Evolutionary conservation across 1,139 yeast genomes (phyloP), one percentile per base, ranked within the genome.

Genomic region (Yamadazyma dushanensis): DNA sequence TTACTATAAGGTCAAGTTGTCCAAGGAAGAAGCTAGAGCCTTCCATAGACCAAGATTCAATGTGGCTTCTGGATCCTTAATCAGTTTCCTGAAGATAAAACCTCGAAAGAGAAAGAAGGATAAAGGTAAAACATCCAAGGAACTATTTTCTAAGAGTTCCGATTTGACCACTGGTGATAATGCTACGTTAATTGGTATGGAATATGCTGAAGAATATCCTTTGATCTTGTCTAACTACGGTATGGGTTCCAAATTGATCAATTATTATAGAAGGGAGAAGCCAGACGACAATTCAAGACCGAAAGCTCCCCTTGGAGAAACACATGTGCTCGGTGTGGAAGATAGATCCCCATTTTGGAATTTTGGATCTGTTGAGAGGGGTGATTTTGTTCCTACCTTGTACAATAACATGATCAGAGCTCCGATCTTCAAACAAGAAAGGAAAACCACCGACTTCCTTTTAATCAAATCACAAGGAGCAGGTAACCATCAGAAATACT

Each of bases 291-390:
- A 79, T 5, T 72, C 85, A 4, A 77, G 98, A 44, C 98, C 98
- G 0, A 90, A 90, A 51, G 72, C 90, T 8, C 78, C 88, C 1
- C 73, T 89, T 29, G 99, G 99, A 35, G 99, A 94, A 58, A 92
- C 98, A 0, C 95, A 87, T 60, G 96, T 94, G 3, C 68, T 94
- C 27, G 97, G 97, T 13, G 88, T 87, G 2, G 96, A 89, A 54
- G 99, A 94, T 59, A 75, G 95, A 49, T 86, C 96, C 9, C 97
- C 99, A 9, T 94, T 92, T 56, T 94, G 98, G 98, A 92, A 90
- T 56, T 94, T 89, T 66, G 99, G 99, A 2, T 86, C 85, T 61
- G 97, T 94, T 10, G 96, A 89, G 34, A 87, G 90, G 2, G 99
- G 98, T 3, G 88, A 84, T 49, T 79, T 88, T 41, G 97, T 90